Evolutionary conservation across 495 filamentous ascomycete genomes (phyloP).

Genomic region (Achaetomiella virescens): DNA sequence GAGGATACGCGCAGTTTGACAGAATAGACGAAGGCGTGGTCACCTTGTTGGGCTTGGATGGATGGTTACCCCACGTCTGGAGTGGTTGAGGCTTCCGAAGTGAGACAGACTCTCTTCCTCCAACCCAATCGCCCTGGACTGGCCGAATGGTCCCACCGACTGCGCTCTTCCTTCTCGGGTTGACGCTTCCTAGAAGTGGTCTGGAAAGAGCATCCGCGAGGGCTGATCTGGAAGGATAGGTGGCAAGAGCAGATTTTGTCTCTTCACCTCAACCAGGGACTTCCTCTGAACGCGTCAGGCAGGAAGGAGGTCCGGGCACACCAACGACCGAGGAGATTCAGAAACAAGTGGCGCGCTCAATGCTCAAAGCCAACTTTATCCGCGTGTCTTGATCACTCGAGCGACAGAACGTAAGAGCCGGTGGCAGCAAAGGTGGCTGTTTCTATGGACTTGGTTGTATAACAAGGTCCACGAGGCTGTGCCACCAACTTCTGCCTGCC

Average conservation of each 20-base stretch:
- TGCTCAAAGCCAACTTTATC: neutral
- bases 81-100: constrained; percentile 3
- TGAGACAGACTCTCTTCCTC: constrained; percentile 1
- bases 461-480: neutral
- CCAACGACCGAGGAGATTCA: neutral
- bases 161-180: neutral
- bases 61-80: neutral
- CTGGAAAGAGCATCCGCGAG: neutral
- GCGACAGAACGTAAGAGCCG: neutral
- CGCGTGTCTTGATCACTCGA: neutral
- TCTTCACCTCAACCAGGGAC: neutral
- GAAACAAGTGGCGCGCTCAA: neutral
- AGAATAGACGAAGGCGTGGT: too few relatives aligned
- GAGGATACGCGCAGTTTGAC: too few relatives aligned
- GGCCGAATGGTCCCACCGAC: neutral
- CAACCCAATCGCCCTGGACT: neutral
- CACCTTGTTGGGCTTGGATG: neutral
- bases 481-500: neutral
- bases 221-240: neutral
- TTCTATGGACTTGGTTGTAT: neutral
- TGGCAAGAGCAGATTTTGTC: neutral
- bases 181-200: neutral
- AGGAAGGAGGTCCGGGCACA: neutral
- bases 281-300: neutral
- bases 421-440: neutral